These are phyloP conservation scores for Pythium dissotocum DNA, from an alignment of 352 stramenopile species.

Conservation along the genomic window DNA sequence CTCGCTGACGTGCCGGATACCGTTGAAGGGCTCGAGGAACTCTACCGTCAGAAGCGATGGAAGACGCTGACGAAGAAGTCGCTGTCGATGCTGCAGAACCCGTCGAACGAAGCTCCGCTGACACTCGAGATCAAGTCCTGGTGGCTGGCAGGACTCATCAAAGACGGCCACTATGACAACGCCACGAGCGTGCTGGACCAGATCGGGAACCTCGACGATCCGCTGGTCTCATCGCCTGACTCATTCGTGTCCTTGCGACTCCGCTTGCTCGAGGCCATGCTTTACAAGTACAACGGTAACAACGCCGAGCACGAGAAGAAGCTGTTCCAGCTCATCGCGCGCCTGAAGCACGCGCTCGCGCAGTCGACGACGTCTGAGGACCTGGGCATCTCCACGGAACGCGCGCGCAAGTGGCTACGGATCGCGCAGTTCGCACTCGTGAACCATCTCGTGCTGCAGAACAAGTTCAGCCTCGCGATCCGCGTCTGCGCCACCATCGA, in stretches of 20 bases:
- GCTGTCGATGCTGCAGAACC: conserved; percentile 67
- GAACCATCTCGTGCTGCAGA: conserved; percentile 70
- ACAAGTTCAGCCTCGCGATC: conserved; percentile 68
- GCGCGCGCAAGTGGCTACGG: conserved; percentile 50
- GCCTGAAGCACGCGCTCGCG: conserved; percentile 28
- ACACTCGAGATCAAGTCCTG: conserved; percentile 79
- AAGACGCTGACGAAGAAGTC: conserved; percentile 76
- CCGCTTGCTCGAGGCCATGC: conserved; percentile 58
- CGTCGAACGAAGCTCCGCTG: conserved; percentile 42
- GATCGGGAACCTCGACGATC: conserved; percentile 62
- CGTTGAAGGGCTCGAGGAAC: conserved; percentile 44
- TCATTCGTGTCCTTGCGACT: conserved; percentile 63
- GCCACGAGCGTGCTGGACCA: conserved; percentile 70
- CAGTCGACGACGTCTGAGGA: conserved; percentile 32
- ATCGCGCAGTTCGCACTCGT: conserved; percentile 65
- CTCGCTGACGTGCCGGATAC: conserved; percentile 64
- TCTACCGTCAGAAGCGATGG: conserved; percentile 74
- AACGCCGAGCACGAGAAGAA: conserved; percentile 61
- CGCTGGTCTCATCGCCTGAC: conserved; percentile 15
- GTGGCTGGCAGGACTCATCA: conserved; percentile 80
- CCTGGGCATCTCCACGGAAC: conserved; percentile 37
- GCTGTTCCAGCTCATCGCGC: conserved; percentile 53
- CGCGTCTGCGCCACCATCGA: conserved; percentile 68
- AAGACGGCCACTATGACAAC: conserved; percentile 78
- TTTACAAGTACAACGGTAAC: conserved; percentile 74